Evolutionary conservation across 1,284 basidiomycete species (phyloP).

Genomic region (Moesziomyces globuligerus): DNA sequence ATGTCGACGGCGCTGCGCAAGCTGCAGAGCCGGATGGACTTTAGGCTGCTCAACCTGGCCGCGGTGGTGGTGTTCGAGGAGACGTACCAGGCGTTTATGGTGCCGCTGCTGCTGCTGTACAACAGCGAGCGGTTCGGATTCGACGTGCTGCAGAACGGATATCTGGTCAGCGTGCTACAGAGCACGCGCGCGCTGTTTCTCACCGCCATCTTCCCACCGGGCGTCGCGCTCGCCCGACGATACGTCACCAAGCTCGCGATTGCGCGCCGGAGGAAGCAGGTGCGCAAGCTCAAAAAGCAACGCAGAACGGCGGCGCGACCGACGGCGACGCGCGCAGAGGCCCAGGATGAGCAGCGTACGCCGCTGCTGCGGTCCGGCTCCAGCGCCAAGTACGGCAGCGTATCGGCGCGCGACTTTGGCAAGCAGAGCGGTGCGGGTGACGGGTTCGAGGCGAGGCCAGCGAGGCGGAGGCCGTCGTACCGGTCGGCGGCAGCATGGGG

Average conservation of each 20-base stretch:
- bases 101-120: constrained; percentile 60
- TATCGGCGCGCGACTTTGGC: constrained; percentile 30
- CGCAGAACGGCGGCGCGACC: constrained; percentile 10
- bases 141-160: constrained; percentile 60
- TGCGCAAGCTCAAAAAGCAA: constrained; percentile 27
- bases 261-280: constrained; percentile 24
- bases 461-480: constrained; percentile 37
- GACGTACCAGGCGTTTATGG: constrained; percentile 60
- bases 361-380: constrained; percentile 18
- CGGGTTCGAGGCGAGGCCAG: constrained; percentile 12
- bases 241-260: constrained; percentile 45
- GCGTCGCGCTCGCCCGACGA: constrained; percentile 35
- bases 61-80: constrained; percentile 56
- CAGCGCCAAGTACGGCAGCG: constrained; percentile 18
- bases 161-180: constrained; percentile 55
- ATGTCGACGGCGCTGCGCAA: constrained; percentile 25
- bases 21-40: constrained; percentile 41
- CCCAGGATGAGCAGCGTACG: constrained; percentile 12
- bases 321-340: neutral
- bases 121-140: constrained; percentile 58
- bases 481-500: constrained; percentile 32
- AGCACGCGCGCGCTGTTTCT: constrained; percentile 54
- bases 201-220: constrained; percentile 56
- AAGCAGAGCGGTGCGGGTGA: neutral
- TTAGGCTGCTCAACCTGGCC: constrained; percentile 52